Evolutionary conservation across 2,329 filamentous ascomycete genomes (phyloP), one percentile per base, ranked within the genome.

Genomic region (Botrytis sinoallii): DNA sequence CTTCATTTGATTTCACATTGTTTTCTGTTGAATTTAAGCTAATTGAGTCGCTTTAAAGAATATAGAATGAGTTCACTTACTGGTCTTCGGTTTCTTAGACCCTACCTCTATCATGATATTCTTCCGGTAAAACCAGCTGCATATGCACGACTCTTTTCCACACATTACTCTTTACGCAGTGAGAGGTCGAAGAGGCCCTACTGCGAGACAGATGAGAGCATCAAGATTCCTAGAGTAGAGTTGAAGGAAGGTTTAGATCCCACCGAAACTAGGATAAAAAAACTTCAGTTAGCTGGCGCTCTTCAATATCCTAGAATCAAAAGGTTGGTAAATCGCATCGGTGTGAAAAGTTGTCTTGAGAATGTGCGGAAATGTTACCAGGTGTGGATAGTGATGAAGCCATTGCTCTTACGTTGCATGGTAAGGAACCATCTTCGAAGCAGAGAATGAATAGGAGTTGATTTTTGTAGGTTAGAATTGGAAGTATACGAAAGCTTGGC

Each of bases 401-500:
- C 32, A 55, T 32, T 29, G 25, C 44, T 71, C 55, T 73, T n/a
- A 70, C 71, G 18, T 22, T 70, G n/a, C 48, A 69, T 55, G 71
- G 71, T 73, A 73, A 70, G 85, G 29, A 72, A n/a, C 52, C n/a
- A 18, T 22, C 14, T 64, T 35, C 57, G 66, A 38, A n/a, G 38
- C 35, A 65, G 59, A 55, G 16, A 38, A 35, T 32, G 48, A 57
- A 68, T 32, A 25, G 46, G 59, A 40, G 48, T 67, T 72, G 40
- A 72, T 72, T 25, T 72, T 25, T 67, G 35, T 67, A 72, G 93
- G 94, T 82, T 82, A 93, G 94, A 81, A 87, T 97, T 76, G 86
- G 87, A 92, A 80, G 92, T 93, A 75, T 85, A 88, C 66, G 88
- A 90, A 72, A 32, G 44, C 22, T 44, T 10, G 91, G 95, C 77